Base-by-base conservation (phyloP, 2,329 filamentous ascomycete genomes). In the Pleoardoris graminearum region DNA sequence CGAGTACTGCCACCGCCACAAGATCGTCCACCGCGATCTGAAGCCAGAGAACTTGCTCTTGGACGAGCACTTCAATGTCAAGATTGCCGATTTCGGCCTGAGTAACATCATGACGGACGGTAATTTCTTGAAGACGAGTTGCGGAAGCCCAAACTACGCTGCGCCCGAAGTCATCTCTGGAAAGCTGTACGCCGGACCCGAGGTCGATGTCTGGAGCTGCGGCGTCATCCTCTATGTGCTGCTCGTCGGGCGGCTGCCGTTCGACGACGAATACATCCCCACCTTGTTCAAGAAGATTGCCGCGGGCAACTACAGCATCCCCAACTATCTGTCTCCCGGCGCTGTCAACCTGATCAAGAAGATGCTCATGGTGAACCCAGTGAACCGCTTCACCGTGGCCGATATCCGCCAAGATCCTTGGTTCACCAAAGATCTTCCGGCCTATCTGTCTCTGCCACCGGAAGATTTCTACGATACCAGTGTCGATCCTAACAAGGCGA, bases 71-170 rank as follows among this genome's bases (percentile, higher is more conserved):
- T 87, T 96, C 69, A 97, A 99, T 67, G 93, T 99, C 76, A 99
- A 99, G 79, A 99, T 99, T 77, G 94, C 94, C 66, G 94, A 99
- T 76, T 99, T 99, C 64, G 94, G 94, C 52, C 81, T 99, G 51
- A 97, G 93, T 79, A 99, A 99, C 72, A 99, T 99, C 77, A 99
- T 99, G 94, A 97, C 94, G 0, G 94, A 99, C 71, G 94, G 94
- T 22, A 99, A 99, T 73, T 99, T 99, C 71, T 84, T 99, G 67
- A 97, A 97, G 78, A 99, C 94, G 1, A 97, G 92, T 72, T 99
- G 94, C 68, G 94, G 94, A 48, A 97, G 93, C 70, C 94, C 94
- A 36, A 99, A 99, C 75, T 99, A 99, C 74, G 94, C 94, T 11
- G 94, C 94, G 1, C 94, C 94, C 6, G 94, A 99, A 74, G 94